Percentiles rank a stretch among this genome's conserved stretches.
phyloP scores from a whole-genome alignment of 2,329 filamentous ascomycete genomes.

The Ophiostoma sp. region DNA sequence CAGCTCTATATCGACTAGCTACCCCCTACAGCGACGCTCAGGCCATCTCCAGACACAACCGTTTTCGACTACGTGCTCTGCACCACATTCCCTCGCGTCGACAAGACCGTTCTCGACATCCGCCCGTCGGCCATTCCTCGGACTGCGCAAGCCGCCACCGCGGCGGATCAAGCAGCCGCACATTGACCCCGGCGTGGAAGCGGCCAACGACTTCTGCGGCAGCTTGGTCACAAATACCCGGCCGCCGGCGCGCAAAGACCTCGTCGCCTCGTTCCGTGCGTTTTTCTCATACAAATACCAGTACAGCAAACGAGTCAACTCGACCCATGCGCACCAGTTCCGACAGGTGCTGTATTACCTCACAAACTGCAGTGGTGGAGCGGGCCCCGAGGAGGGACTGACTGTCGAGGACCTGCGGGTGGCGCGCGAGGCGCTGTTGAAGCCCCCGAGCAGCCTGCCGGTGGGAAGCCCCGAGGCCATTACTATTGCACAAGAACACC shows the following conservation, averaged over 20 bases:
- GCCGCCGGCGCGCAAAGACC: conserved; percentile 56
- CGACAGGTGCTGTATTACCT: conserved; percentile 49
- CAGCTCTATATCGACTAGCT: not conserved
- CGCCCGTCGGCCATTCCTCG: conserved; percentile 54
- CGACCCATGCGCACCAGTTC: conserved; percentile 60
- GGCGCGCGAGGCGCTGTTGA: conserved; percentile 37
- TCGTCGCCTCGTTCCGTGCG: conserved; percentile 58
- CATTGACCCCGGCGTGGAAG: conserved; percentile 65
- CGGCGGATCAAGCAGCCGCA: conserved; percentile 56
- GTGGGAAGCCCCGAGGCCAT: not conserved
- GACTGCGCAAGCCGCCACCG: conserved; percentile 54
- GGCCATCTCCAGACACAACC: not conserved
- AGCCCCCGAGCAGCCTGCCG: conserved; percentile 4
- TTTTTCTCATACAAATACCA: conserved; percentile 57
- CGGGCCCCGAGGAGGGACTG: conserved; percentile 30
- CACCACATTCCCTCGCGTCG: not conserved
- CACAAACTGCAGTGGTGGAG: not conserved
- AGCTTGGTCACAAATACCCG: conserved; percentile 59
- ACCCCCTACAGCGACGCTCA: not conserved
- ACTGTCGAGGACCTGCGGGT: conserved; percentile 41
- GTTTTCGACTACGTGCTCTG: not conserved
- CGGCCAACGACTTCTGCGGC: conserved; percentile 63
- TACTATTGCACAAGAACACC: conserved; percentile 37
- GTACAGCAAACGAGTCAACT: conserved; percentile 50
- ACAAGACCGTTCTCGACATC: conserved; percentile 18